These are phyloP conservation scores for Aspergillus hancockii DNA, from an alignment of 495 filamentous ascomycete genomes.

Conservation along the genomic window DNA sequence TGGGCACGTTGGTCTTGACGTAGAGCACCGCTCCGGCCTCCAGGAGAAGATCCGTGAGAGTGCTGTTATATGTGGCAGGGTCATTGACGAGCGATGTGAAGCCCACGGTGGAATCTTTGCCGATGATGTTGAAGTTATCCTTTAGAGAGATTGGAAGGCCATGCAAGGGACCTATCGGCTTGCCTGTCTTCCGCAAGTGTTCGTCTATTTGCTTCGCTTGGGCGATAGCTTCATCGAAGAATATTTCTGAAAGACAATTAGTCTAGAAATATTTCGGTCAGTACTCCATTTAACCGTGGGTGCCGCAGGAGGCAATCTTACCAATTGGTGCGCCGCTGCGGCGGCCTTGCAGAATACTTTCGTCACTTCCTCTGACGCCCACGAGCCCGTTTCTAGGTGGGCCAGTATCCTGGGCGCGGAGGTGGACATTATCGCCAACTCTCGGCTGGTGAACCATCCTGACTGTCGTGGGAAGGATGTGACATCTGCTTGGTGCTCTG, in stretches of 20 bases:
- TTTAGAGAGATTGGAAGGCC: slow-evolving; percentile 70
- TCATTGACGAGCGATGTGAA: slow-evolving; percentile 24
- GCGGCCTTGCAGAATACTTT: slow-evolving; percentile 58
- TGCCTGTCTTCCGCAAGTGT: slow-evolving; percentile 36
- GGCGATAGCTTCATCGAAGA: slow-evolving; percentile 52
- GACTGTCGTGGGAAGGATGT: slow-evolving; percentile 18
- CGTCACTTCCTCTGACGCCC: slow-evolving; percentile 38
- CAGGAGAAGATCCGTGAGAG: slow-evolving; percentile 32
- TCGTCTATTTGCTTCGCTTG: slow-evolving; percentile 45
- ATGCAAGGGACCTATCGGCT: slow-evolving; percentile 61
- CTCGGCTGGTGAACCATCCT: slow-evolving; percentile 20
- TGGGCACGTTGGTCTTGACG: slow-evolving; percentile 64
- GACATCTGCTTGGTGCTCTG: slow-evolving; percentile 19
- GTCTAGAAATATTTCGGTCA: slow-evolving; percentile 22
- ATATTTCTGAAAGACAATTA: slow-evolving; percentile 66
- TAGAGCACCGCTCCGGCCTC: slow-evolving; percentile 55
- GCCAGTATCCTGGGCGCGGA: slow-evolving; percentile 11
- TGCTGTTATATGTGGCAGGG: slow-evolving; percentile 30
- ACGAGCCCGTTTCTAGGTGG: slow-evolving; percentile 13
- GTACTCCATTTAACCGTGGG: neutral
- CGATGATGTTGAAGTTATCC: slow-evolving; percentile 63
- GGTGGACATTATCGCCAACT: slow-evolving; percentile 19
- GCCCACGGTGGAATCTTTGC: slow-evolving; percentile 49
- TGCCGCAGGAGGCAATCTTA: neutral
- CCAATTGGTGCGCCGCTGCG: slow-evolving; percentile 55